Evolutionary conservation across 306 rosid species (phyloP).

Genomic region (Cicer arietinum): DNA sequence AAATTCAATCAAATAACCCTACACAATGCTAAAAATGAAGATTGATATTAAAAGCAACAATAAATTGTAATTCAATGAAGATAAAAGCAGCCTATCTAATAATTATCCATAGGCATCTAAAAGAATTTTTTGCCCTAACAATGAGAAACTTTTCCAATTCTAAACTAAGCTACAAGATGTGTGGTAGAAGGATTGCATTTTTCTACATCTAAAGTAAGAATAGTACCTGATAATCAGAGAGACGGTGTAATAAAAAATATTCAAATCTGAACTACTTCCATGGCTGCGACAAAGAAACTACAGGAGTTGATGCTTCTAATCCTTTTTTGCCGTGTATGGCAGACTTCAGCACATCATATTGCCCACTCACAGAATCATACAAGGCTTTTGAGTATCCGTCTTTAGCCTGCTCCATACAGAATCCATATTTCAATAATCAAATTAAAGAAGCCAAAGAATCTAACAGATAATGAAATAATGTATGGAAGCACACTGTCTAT

Average conservation of each 20-base stretch:
- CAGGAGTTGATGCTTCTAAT: constrained; percentile 65
- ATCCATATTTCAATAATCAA: constrained; percentile 36
- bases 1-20: constrained; percentile 11
- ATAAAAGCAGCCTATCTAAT: constrained; percentile 1
- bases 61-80: constrained; percentile 27
- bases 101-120: background rate
- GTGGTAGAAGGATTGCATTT: constrained; percentile 18
- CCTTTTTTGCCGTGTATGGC: constrained; percentile 76
- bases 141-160: constrained; percentile 22
- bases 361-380: constrained; percentile 64
- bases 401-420: constrained; percentile 65
- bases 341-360: constrained; percentile 81
- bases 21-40: constrained; percentile 34
- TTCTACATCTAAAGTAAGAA: constrained; percentile 32
- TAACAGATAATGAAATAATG: constrained; percentile 2
- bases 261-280: constrained; percentile 65
- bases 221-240: constrained; percentile 54
- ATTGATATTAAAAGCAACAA: constrained; percentile 24
- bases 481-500: constrained; percentile 21
- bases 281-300: constrained; percentile 81
- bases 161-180: constrained; percentile 33
- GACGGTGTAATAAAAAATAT: constrained; percentile 38
- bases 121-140: background rate
- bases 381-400: constrained; percentile 69
- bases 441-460: constrained; percentile 35